Percentiles rank a stretch among this genome's conserved stretches.
These are phyloP conservation scores for Saturnispora sanitii DNA, from an alignment of 805 yeast genomes.

Conservation along the genomic window DNA sequence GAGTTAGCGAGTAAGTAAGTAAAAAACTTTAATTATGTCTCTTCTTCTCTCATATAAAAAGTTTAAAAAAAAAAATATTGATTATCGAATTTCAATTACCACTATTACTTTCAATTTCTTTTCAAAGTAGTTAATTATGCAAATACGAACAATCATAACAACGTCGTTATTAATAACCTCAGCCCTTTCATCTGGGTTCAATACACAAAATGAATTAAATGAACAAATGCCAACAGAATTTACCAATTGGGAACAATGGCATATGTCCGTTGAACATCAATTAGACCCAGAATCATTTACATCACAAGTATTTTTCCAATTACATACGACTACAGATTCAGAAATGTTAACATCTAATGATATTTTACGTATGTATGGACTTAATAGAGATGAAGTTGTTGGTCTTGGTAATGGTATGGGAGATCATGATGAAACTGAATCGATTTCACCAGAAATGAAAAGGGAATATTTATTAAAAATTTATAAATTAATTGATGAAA, in stretches of 20 bases:
- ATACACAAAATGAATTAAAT: constrained; percentile 21
- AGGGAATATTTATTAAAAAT: constrained; percentile 47
- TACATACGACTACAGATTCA: constrained; percentile 61
- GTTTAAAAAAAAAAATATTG: too few species aligned
- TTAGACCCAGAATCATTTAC: constrained; percentile 21
- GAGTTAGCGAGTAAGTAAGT: too few species aligned
- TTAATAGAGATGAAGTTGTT: constrained; percentile 57
- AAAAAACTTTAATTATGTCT: too few species aligned
- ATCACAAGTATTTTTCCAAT: constrained; percentile 59
- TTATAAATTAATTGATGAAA: constrained; percentile 45
- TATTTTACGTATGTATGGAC: constrained; percentile 73
- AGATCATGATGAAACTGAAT: constrained; percentile 54
- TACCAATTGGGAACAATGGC: constrained; percentile 73
- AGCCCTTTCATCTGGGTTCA: constrained; percentile 1
- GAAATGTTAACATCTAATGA: constrained; percentile 31
- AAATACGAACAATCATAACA: too few species aligned
- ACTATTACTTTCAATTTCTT: too few species aligned
- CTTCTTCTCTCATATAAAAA: too few species aligned
- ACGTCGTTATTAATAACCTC: neutral
- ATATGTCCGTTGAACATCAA: constrained; percentile 84
- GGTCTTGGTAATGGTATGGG: constrained; percentile 93
- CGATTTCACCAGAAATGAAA: constrained; percentile 45
- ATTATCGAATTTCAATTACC: too few species aligned
- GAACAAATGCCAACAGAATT: constrained; percentile 38
- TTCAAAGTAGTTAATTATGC: too few species aligned